A percentile compares a stretch with the other conserved stretches of the same genome.
These are phyloP conservation scores for Nidularia pulvinata DNA, from an alignment of 768 basidiomycete genomes.

Conservation along the genomic window DNA sequence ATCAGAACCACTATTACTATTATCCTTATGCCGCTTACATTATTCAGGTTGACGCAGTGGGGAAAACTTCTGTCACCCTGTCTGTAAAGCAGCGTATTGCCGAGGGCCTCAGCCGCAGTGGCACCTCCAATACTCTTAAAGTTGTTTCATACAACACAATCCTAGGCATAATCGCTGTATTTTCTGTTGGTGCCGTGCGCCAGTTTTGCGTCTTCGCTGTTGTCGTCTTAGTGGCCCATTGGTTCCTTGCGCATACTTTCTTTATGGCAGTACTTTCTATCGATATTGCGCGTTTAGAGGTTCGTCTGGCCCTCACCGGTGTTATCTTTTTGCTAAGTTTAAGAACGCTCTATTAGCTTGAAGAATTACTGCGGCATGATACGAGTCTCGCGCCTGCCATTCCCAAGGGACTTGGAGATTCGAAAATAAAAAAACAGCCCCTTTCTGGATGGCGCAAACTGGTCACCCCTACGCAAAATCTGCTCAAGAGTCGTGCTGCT, in stretches of 20 bases:
- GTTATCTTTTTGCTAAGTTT: conserved; percentile 1
- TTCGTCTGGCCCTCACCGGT: conserved; percentile 20
- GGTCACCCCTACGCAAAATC: conserved; percentile 34
- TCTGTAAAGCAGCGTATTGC: conserved; percentile 93
- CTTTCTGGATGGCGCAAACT: conserved; percentile 43
- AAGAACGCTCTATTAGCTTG: conserved; percentile 47
- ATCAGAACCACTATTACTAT: conserved; percentile 14
- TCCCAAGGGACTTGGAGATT: conserved; percentile 20
- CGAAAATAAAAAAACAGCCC: conserved; percentile 29
- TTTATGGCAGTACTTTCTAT: conserved; percentile 95
- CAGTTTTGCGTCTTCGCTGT: conserved; percentile 95
- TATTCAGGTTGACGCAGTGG: conserved; percentile 78
- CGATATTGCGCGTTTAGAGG: conserved; percentile 93
- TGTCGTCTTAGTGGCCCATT: conserved; percentile 94
- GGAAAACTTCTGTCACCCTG: conserved; percentile 81
- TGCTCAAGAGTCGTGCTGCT: conserved; percentile 65
- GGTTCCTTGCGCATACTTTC: conserved; percentile 97
- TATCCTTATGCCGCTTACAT: conserved; percentile 4
- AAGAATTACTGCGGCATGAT: conserved; percentile 83
- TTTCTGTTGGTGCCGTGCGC: conserved; percentile 78
- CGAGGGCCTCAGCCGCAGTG: conserved; percentile 85
- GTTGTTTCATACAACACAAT: conserved; percentile 86
- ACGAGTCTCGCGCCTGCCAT: conserved; percentile 49
- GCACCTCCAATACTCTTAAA: conserved; percentile 91
- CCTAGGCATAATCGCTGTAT: conserved; percentile 72